A percentile compares a stretch with the other conserved stretches of the same genome.
Conservation (phyloP, 805 yeast species). For the Candida nemodendra region DNA sequence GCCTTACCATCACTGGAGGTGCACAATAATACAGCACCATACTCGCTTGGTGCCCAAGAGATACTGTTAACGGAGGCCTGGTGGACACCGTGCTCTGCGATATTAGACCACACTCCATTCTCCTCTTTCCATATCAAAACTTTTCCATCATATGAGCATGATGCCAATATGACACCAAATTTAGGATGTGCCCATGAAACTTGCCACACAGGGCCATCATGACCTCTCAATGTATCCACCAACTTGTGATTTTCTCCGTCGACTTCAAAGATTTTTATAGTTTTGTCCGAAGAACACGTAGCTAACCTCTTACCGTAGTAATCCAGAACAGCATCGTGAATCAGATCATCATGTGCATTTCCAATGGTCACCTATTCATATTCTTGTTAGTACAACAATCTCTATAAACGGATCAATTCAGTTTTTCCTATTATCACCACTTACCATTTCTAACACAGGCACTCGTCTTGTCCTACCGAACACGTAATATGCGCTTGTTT, state of each 20-base stretch:
- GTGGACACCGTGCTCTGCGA: constrained; percentile 84
- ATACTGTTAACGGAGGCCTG: constrained; percentile 94
- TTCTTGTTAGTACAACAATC: background rate
- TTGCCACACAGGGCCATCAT: constrained; percentile 99
- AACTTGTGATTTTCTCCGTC: constrained; percentile 81
- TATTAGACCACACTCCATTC: constrained; percentile 80
- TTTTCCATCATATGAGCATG: constrained; percentile 93
- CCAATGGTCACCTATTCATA: constrained; percentile 68
- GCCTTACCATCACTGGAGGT: constrained; percentile 93
- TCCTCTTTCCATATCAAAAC: constrained; percentile 95
- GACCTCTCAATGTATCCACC: constrained; percentile 84
- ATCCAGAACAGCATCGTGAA: constrained; percentile 96
- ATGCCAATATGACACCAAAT: constrained; percentile 91
- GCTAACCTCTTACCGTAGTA: constrained; percentile 96
- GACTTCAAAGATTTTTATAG: constrained; percentile 90
- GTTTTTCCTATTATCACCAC: too few species aligned
- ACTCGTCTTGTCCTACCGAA: too few species aligned
- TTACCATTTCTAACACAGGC: too few species aligned
- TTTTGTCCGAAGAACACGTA: constrained; percentile 93
- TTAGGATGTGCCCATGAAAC: constrained; percentile 99
- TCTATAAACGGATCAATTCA: too few species aligned
- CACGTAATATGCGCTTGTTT: too few species aligned
- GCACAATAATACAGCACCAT: constrained; percentile 87
- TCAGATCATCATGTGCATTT: constrained; percentile 88
- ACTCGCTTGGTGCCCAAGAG: constrained; percentile 96